phyloP scores from a whole-genome alignment of 495 filamentous ascomycete genomes.

The Trichoderma reesei region DNA sequence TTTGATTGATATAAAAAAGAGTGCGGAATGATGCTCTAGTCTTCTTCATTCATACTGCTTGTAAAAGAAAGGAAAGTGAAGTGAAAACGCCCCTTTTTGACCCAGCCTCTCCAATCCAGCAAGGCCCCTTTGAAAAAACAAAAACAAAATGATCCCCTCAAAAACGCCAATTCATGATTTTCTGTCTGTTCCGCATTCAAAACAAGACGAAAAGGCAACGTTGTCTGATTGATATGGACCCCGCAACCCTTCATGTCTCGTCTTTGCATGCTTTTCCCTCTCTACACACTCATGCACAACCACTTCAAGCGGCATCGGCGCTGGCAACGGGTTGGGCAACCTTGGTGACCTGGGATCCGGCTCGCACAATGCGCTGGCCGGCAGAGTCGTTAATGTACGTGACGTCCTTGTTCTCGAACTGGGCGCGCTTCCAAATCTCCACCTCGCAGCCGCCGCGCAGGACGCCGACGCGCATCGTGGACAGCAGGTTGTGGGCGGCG shows the following conservation, averaged over 20 bases:
- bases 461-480: slow-evolving; percentile 93
- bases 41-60: not conserved
- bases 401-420: slow-evolving; percentile 80
- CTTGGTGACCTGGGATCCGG: slow-evolving; percentile 83
- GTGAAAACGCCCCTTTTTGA: not conserved
- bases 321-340: slow-evolving; percentile 60
- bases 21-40: not conserved
- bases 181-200: not conserved
- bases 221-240: too few species aligned
- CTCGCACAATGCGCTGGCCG: slow-evolving; percentile 78
- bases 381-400: slow-evolving; percentile 69
- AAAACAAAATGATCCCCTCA: not conserved
- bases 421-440: slow-evolving; percentile 97
- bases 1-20: too few species aligned
- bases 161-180: not conserved
- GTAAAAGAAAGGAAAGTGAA: too few species aligned
- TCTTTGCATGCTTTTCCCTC: too few species aligned
- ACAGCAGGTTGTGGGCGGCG: slow-evolving; percentile 92
- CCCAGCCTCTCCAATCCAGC: not conserved
- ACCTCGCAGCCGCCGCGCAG: slow-evolving; percentile 95
- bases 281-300: not conserved
- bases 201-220: not conserved
- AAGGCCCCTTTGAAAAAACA: not conserved
- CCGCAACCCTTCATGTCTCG: too few species aligned
- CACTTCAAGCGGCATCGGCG: slow-evolving; percentile 59